Percentiles rank a stretch among this genome's conserved stretches.
Conservation (phyloP, 208 protist species). For the Endotrypanum monterogeii region DNA sequence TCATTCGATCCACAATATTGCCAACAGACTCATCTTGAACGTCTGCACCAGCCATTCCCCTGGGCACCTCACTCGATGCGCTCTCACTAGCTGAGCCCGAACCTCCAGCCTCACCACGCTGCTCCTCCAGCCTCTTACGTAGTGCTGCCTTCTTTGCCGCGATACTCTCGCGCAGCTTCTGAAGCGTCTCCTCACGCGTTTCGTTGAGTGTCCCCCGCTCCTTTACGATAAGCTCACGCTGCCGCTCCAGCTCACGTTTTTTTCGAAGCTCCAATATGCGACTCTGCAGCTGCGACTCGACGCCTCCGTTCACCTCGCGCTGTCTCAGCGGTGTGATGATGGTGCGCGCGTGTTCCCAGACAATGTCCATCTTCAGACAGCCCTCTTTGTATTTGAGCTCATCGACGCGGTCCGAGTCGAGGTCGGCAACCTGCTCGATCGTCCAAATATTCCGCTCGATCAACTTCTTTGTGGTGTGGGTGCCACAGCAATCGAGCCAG, state of each 20-base stretch:
- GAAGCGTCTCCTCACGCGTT: conserved; percentile 73
- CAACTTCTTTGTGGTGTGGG: conserved; percentile 90
- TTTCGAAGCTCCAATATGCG: conserved; percentile 86
- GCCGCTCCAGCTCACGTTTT: conserved; percentile 84
- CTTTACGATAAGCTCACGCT: conserved; percentile 65
- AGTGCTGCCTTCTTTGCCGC: conserved; percentile 82
- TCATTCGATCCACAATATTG: conserved; percentile 47
- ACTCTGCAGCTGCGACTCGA: conserved; percentile 81
- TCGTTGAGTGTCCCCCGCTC: conserved; percentile 57
- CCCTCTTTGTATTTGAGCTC: conserved; percentile 90
- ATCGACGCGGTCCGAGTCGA: conserved; percentile 86
- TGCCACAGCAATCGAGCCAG: conserved; percentile 88
- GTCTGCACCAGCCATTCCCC: not conserved
- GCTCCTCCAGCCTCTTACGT: conserved; percentile 53
- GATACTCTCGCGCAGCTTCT: conserved; percentile 77
- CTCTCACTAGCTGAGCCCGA: conserved; percentile 7
- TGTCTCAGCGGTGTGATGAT: conserved; percentile 76
- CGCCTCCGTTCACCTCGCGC: conserved; percentile 63
- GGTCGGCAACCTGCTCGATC: conserved; percentile 83
- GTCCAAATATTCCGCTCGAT: conserved; percentile 92
- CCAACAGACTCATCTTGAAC: conserved; percentile 35
- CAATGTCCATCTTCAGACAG: conserved; percentile 88
- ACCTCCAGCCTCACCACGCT: conserved; percentile 11
- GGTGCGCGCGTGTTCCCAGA: conserved; percentile 89
- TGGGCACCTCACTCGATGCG: not conserved